Base-by-base conservation (phyloP, 129 eudicot species). In the Deinandra increscens region DNA sequence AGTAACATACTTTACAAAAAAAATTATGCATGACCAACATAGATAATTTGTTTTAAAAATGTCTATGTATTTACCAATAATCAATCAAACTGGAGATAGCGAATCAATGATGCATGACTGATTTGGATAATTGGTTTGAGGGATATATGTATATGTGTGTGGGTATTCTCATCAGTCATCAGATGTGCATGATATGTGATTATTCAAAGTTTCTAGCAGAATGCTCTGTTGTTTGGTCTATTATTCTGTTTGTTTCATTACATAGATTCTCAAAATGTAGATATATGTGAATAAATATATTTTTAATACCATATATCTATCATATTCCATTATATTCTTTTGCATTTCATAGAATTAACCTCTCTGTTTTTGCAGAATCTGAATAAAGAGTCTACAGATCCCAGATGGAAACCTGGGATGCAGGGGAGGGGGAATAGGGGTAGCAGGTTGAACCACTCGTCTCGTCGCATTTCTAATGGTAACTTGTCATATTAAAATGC, bases 381-480 rank as follows among this genome's bases (percentile, higher is more conserved):
- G 77, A 85, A 34, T 71, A 88, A 85, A 82, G 97, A 84, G 72
- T 38, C 87, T 51, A 79, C 71, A 22, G 91, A 83, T 73, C 64
- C 79, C 15, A 78, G 74, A 74, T 77, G 91, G 97, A 90, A 81
- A 73, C 80, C 87, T 9, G 87, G 81, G 42, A 76, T 75, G 72
- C 95, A 88, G 78, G 84, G 85, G 1, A 69, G 88, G 77, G 81
- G 82, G 54, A 83, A 67, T 50, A 79, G 87, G 83, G 89, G 79
- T 54, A 83, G 84, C 15, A 79, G 85, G 51, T 84, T 84, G 63
- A 81, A 72, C 70, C 73, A 79, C 73, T 31, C 84, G 26, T 64
- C 93, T 59, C 86, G 88, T 8, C 58, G 75, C 54, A 22, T 13
- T 4, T 53, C 79, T 70, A 72, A 79, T 55, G 96, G 96, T 88